phyloP scores from a whole-genome alignment of 805 yeast species.

The Metschnikowia colocasiae region DNA sequence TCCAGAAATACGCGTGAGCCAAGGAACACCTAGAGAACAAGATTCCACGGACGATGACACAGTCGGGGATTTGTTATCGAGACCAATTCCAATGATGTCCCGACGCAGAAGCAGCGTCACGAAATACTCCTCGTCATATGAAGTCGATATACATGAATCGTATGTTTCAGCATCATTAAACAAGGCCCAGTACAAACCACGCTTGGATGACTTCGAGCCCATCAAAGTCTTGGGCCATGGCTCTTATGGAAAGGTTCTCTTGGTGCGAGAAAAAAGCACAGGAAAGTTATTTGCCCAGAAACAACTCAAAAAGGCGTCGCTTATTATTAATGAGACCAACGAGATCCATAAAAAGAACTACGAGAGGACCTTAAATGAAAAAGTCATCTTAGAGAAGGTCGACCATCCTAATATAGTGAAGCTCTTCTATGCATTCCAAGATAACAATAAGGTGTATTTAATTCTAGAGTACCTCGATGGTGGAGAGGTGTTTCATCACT shows the following conservation, averaged over 20 bases:
- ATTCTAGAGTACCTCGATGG: conserved; percentile 83
- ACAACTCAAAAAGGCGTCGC: conserved; percentile 77
- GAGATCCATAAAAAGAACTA: conserved; percentile 33
- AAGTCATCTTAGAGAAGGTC: conserved; percentile 65
- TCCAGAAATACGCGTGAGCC: not conserved
- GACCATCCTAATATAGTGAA: conserved; percentile 77
- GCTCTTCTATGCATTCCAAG: conserved; percentile 81
- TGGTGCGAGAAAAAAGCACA: conserved; percentile 63
- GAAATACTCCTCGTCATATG: conserved; percentile 28
- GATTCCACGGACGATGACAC: conserved; percentile 17
- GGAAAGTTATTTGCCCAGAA: conserved; percentile 79
- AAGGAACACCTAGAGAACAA: conserved; percentile 1
- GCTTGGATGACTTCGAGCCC: conserved; percentile 61
- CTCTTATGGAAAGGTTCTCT: conserved; percentile 80
- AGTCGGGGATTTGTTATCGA: conserved; percentile 15
- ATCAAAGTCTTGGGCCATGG: conserved; percentile 81
- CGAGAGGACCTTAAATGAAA: conserved; percentile 77
- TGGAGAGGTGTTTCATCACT: conserved; percentile 74
- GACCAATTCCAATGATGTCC: conserved; percentile 14
- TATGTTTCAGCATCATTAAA: conserved; percentile 28
- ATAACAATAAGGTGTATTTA: conserved; percentile 67
- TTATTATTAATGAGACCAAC: conserved; percentile 46
- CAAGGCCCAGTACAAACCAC: conserved; percentile 13
- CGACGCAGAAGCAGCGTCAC: conserved; percentile 20
- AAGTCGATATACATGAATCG: conserved; percentile 31